These are phyloP conservation scores for Sporopachydermia quercuum DNA, from an alignment of 805 yeast genomes.

Conservation along the genomic window DNA sequence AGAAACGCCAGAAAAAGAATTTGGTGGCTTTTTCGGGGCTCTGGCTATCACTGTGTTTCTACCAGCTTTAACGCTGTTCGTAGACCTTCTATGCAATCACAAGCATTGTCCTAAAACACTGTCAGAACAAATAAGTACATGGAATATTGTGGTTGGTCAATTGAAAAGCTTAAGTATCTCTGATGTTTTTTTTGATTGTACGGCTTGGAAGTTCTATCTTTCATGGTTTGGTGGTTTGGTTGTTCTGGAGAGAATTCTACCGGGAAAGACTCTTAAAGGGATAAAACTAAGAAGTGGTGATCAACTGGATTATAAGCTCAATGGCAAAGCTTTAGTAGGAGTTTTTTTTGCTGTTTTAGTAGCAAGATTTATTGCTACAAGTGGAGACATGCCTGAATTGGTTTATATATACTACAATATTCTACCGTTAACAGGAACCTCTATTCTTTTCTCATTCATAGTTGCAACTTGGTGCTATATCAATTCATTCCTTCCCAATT, in stretches of 20 bases:
- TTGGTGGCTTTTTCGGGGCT: constrained; percentile 70
- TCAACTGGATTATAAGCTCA: constrained; percentile 57
- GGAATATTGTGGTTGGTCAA: constrained; percentile 5
- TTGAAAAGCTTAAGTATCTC: constrained; percentile 13
- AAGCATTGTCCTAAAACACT: constrained; percentile 17
- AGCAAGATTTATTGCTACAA: constrained; percentile 36
- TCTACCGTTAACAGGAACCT: constrained; percentile 44
- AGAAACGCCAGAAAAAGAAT: constrained; percentile 52
- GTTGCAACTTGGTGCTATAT: constrained; percentile 54
- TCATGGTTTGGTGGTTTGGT: constrained; percentile 61
- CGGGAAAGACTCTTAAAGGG: constrained; percentile 54
- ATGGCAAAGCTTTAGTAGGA: constrained; percentile 49
- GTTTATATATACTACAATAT: constrained; percentile 59
- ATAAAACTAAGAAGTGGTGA: constrained; percentile 65
- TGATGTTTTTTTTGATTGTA: constrained; percentile 25
- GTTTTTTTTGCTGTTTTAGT: constrained; percentile 25
- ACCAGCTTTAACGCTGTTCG: constrained; percentile 44
- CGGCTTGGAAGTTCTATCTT: constrained; percentile 49
- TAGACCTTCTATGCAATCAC: constrained; percentile 51
- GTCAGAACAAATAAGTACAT: constrained; percentile 3
- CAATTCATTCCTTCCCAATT: constrained; percentile 45
- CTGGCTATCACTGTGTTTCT: constrained; percentile 46
- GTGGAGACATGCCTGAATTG: constrained; percentile 61
- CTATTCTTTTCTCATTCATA: constrained; percentile 47
- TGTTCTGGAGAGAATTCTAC: constrained; percentile 46